Percentiles rank a stretch among this genome's conserved stretches.
Evolutionary conservation across 2,329 filamentous ascomycete genomes (phyloP).

Genomic region (Paecilomyces sp.): DNA sequence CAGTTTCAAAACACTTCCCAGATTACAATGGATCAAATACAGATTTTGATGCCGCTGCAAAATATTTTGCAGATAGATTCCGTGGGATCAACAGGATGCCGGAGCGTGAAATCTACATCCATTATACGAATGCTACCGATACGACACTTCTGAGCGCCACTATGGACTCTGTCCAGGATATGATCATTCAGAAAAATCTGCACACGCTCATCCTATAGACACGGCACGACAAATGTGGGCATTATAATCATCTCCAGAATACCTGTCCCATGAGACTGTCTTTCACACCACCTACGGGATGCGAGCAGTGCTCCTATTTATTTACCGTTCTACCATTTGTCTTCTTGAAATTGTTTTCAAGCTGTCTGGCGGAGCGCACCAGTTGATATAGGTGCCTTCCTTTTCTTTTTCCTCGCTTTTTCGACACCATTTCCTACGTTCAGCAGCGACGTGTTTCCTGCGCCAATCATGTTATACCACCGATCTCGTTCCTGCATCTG

Average conservation of each 20-base stretch:
- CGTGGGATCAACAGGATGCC: constrained; percentile 62
- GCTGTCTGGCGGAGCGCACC: neutral
- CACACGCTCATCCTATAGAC: constrained; percentile 65
- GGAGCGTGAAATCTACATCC: constrained; percentile 51
- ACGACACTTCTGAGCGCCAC: constrained; percentile 77
- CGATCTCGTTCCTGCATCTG: constrained; percentile 2
- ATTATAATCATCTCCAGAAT: constrained; percentile 12
- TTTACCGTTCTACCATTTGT: neutral
- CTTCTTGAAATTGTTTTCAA: neutral
- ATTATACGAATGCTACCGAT: constrained; percentile 55
- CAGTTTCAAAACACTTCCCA: constrained; percentile 68
- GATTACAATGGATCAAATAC: constrained; percentile 67
- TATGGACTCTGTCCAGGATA: constrained; percentile 79
- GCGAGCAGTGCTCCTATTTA: neutral
- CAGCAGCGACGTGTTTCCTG: neutral
- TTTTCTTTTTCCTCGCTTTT: neutral
- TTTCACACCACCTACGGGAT: neutral
- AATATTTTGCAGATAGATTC: constrained; percentile 79
- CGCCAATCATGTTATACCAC: constrained; percentile 1
- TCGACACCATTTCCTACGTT: neutral
- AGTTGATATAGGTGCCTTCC: neutral
- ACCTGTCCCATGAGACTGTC: neutral
- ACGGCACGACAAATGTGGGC: constrained; percentile 10
- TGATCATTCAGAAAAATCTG: constrained; percentile 78
- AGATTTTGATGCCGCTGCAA: constrained; percentile 67